Conservation (phyloP, 129 eudicot species). For the Centella asiatica region DNA sequence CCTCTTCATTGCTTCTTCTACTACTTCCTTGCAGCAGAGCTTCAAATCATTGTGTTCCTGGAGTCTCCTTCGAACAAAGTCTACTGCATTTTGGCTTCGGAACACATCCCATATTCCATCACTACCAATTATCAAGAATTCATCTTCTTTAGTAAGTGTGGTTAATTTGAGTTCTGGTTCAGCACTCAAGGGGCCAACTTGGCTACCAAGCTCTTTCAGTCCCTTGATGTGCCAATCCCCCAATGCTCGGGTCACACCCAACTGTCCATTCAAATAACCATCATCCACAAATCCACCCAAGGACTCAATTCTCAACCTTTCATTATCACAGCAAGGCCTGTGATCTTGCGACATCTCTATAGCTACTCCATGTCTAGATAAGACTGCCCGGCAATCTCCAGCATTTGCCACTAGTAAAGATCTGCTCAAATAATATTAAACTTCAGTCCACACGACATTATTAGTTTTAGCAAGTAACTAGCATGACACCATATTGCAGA, state of each 20-base stretch:
- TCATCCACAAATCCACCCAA: conserved; percentile 74
- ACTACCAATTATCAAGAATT: conserved; percentile 71
- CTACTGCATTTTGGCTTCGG: conserved; percentile 80
- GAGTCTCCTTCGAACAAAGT: conserved; percentile 59
- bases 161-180: conserved; percentile 75
- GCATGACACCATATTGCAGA: too few species aligned
- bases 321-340: conserved; percentile 60
- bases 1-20: conserved; percentile 66
- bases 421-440: conserved; percentile 22
- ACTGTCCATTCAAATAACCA: conserved; percentile 78
- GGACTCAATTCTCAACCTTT: conserved; percentile 55
- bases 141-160: conserved; percentile 54
- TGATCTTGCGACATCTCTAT: conserved; percentile 74
- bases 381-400: conserved; percentile 82
- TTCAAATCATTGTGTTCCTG: conserved; percentile 74
- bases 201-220: conserved; percentile 50
- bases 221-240: conserved; percentile 96
- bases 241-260: conserved; percentile 75
- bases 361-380: conserved; percentile 72
- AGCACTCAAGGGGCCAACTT: conserved; percentile 54
- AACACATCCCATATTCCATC: conserved; percentile 93
- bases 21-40: conserved; percentile 65
- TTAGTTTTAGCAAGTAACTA: neutral
- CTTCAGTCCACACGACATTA: too few species aligned
- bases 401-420: conserved; percentile 65